Evolutionary conservation across 352 stramenopile species (phyloP).

Genomic region (Peronospora farinosa): DNA sequence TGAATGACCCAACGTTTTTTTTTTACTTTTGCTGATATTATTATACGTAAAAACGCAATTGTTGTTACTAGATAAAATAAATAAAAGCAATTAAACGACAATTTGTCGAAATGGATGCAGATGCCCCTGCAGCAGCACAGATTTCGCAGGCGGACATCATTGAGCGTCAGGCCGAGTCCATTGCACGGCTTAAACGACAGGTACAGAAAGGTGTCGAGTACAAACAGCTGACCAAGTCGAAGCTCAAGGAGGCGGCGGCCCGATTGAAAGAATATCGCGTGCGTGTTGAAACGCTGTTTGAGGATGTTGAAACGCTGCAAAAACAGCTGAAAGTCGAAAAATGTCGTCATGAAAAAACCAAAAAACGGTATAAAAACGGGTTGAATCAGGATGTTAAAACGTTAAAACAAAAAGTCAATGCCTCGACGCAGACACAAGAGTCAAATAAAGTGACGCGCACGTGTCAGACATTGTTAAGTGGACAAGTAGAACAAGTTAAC

Average conservation of each 20-base stretch:
- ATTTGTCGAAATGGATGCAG: slow-evolving; percentile 12
- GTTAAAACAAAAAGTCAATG: slow-evolving; percentile 9
- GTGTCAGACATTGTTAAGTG: slow-evolving; percentile 27
- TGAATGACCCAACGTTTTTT: too few species aligned
- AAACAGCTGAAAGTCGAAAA: slow-evolving; percentile 9
- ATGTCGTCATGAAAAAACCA: slow-evolving; percentile 7
- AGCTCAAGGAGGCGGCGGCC: slow-evolving; percentile 59
- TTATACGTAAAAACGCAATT: too few species aligned
- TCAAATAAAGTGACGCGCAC: slow-evolving; percentile 2
- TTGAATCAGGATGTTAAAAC: slow-evolving; percentile 5
- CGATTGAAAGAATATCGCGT: slow-evolving; percentile 57
- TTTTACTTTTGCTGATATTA: too few species aligned
- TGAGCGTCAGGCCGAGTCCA: slow-evolving; percentile 49
- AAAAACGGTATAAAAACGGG: slow-evolving; percentile 12
- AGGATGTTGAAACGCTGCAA: slow-evolving; percentile 27
- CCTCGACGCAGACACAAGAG: slow-evolving; percentile 12
- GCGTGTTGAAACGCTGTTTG: slow-evolving; percentile 44
- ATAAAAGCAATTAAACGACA: neutral
- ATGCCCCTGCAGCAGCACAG: slow-evolving; percentile 28
- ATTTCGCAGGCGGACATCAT: slow-evolving; percentile 71
- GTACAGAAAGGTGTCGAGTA: slow-evolving; percentile 38
- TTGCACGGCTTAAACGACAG: slow-evolving; percentile 42
- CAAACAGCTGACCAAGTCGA: slow-evolving; percentile 50
- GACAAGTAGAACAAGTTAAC: slow-evolving; percentile 10
- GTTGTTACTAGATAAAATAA: too few species aligned